Base-by-base conservation (phyloP, 192 early-diverging fungal genomes). In the Powellomyces hirtus region DNA sequence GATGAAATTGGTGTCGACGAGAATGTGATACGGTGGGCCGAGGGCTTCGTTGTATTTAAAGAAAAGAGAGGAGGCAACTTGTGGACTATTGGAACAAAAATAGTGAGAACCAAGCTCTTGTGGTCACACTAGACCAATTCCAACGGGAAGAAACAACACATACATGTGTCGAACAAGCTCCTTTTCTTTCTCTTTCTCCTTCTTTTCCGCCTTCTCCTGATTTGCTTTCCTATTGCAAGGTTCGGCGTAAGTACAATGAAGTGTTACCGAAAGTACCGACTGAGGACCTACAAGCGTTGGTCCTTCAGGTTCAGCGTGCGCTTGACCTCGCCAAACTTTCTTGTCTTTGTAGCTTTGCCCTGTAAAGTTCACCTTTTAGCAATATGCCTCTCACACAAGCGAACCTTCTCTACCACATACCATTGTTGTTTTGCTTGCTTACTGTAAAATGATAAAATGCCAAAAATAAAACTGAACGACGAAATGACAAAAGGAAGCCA, bases 1-100 rank as follows among this genome's bases (percentile, higher is more conserved):
- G 86, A 99, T 98, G 60, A 99, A 99, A 77, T 99, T 99, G 71
- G 97, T 98, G 79, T 99, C 97, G 37, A 99, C 88, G 11, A 99
- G 77, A 24, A 99, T 85, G 66, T 93, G 90, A 78, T 99, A 99
- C 16, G 97, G 97, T 38, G 97, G 97, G 2, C 92, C 94, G 3
- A 99, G 81, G 34, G 93, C 91, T 26, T 91, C 86, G 75, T 99
- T 99, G 79, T 97, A 91, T 74, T 93, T 89, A 89, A 98, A 99
- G 81, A 98, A 99, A 79, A 99, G 78, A 29, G 92, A 93, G 7
- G 94, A 92, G 20, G 92, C 89, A 7, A 92, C 92, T 80, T 95
- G 94, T 22, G 88, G 89, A 51, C 90, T 92, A n/a, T n/a, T n/a
- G n/a, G n/a, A n/a, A n/a, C n/a, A n/a, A 18, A 44, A n/a, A 16